Conservation (phyloP, 257 asterid genomes). For the Penstemon newberryi region DNA sequence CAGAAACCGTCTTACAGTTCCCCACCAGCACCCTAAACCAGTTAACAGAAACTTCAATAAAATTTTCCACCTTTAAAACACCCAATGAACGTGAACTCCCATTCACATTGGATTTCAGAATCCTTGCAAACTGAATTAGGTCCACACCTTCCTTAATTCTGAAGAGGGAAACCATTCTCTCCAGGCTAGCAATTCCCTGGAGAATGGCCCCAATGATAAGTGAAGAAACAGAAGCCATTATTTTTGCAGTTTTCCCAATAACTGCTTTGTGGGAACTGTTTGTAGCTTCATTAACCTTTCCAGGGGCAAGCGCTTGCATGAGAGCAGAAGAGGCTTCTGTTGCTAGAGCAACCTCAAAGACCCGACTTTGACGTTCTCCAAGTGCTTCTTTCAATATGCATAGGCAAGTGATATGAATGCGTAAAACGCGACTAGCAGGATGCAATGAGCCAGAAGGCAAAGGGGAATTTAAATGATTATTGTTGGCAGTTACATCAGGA, state of each 20-base stretch:
- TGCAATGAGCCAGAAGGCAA: slow-evolving; percentile 57
- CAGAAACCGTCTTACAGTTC: slow-evolving; percentile 83
- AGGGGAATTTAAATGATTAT: slow-evolving; percentile 48
- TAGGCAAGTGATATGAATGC: slow-evolving; percentile 75
- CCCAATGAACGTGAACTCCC: slow-evolving; percentile 80
- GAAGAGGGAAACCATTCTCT: slow-evolving; percentile 85
- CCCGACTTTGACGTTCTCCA: slow-evolving; percentile 98
- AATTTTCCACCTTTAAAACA: slow-evolving; percentile 60
- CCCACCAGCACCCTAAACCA: slow-evolving; percentile 99
- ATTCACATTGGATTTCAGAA: slow-evolving; percentile 70
- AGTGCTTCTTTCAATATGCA: slow-evolving; percentile 91
- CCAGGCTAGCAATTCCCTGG: slow-evolving; percentile 89
- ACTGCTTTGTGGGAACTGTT: slow-evolving; percentile 51
- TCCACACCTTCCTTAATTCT: slow-evolving; percentile 91
- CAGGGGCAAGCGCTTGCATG: slow-evolving; percentile 63
- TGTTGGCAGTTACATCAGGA: slow-evolving; percentile 61
- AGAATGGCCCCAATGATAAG: slow-evolving; percentile 84
- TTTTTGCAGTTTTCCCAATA: slow-evolving; percentile 59
- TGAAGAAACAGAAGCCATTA: slow-evolving; percentile 74
- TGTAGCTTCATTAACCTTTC: slow-evolving; percentile 60
- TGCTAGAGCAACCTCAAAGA: slow-evolving; percentile 96
- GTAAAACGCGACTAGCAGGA: slow-evolving; percentile 73
- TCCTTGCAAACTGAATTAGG: slow-evolving; percentile 74
- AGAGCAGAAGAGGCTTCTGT: slow-evolving; percentile 85
- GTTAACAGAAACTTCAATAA: slow-evolving; percentile 82